Conservation (phyloP, 208 protist species). For the Balamuthia mandrillaris region DNA sequence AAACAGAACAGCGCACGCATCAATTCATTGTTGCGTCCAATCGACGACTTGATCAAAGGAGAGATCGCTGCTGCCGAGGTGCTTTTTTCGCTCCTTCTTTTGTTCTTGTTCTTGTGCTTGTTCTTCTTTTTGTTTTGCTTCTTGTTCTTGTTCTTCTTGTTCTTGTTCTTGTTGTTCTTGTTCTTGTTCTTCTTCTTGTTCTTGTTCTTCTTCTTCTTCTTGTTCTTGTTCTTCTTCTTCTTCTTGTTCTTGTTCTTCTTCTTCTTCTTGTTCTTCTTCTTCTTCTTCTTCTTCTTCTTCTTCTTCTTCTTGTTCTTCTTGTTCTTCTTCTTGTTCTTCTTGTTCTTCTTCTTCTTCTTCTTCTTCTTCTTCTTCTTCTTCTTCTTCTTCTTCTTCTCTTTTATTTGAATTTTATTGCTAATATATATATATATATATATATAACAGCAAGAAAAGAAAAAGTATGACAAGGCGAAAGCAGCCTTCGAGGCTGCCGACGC, state of each 20-base stretch:
- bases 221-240: no score
- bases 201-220: not conserved
- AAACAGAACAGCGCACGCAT: not conserved
- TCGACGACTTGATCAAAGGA: slow-evolving; percentile 34
- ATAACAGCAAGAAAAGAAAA: slow-evolving; percentile 36
- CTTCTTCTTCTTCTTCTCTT: no score
- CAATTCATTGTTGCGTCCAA: not conserved
- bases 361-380: no score
- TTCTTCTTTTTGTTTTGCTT: no score
- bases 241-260: no score
- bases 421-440: not conserved
- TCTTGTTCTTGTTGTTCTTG: not conserved
- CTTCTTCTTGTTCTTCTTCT: no score
- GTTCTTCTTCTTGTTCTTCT: no score
- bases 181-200: not conserved
- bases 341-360: no score
- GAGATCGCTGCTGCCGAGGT: slow-evolving; percentile 27
- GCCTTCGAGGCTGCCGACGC: slow-evolving; percentile 24
- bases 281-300: no score
- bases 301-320: no score
- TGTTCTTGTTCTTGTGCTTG: not conserved
- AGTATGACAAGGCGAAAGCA: slow-evolving; percentile 33
- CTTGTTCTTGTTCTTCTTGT: no score
- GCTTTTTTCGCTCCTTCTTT: not conserved
- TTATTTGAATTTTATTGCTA: not conserved